phyloP scores from a whole-genome alignment of 75 land plant species.

The Sequoia sempervirens region DNA sequence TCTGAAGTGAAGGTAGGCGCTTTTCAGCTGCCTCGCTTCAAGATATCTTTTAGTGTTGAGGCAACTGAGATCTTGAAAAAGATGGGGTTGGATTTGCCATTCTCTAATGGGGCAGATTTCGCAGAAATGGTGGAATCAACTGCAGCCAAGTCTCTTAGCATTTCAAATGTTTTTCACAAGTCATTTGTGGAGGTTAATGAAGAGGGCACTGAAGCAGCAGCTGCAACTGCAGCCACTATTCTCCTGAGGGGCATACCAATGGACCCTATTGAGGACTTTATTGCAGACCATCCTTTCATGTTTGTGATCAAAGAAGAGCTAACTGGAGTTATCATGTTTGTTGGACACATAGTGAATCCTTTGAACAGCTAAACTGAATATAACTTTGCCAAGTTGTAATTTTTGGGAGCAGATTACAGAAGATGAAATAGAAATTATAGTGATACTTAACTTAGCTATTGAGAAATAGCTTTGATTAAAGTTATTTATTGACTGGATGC shows the following conservation, averaged over 20 bases:
- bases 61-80: constrained; percentile 47
- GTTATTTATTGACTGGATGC: not conserved
- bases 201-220: constrained; percentile 92
- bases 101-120: constrained; percentile 52
- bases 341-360: constrained; percentile 76
- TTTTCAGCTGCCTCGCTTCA: constrained; percentile 78
- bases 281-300: constrained; percentile 88
- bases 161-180: constrained; percentile 76
- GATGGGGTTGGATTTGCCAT: constrained; percentile 64
- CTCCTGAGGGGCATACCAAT: constrained; percentile 11
- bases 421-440: not conserved
- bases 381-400: not conserved
- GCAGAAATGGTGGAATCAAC: constrained; percentile 71
- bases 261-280: constrained; percentile 45
- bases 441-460: not conserved
- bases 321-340: constrained; percentile 65
- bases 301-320: constrained; percentile 74
- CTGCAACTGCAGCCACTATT: constrained; percentile 69
- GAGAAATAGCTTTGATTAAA: not conserved
- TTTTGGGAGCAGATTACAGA: not conserved
- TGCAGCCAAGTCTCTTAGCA: constrained; percentile 24
- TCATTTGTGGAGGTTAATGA: constrained; percentile 90
- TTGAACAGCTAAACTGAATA: not conserved
- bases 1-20: constrained; percentile 36
- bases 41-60: constrained; percentile 61